Base-by-base conservation (phyloP, 164 flowering plant species). In the Magnolia officinalis region DNA sequence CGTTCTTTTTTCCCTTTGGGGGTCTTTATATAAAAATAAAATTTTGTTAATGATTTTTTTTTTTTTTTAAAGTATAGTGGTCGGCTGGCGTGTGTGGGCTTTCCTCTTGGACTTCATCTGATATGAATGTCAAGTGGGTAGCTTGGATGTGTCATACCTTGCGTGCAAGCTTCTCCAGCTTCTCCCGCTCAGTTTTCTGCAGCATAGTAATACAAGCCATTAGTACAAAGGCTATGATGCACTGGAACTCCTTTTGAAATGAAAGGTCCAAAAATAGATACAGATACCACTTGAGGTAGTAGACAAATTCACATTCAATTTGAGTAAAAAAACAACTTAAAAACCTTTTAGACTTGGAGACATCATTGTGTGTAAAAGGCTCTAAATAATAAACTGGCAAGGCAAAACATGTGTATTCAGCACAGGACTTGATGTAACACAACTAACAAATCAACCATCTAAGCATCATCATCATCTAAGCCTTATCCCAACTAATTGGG, bases 161-260 rank as follows among this genome's bases (percentile, higher is more conserved):
- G 74, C 90, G 96, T 31, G 98, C 95, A 73, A 94, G 89, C 87
- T 92, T 94, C 89, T 92, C 92, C 84, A 92, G 74, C 76, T 92
- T 94, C 87, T 94, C 95, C 77, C 87, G 87, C 82, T 91, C 97
- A 29, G 45, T 76, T 91, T 91, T 92, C 98, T 94, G 93, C 74
- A 85, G 8, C 63, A 72, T 1, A 72, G 50, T 2, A 78, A 72
- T 10, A 58, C 31, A 24, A 70, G 29, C 10, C 50, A 37, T 26
- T 19, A 37, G 24, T 37, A 63, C 31, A 59, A 72, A 55, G 61
- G 61, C 16, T 58, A 50, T 19, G 24, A 71, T 45, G 45, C 45
- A 37, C 6, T 37, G 45, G 45, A 37, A 37, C 6, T 37, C 45
- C 45, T 37, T 37, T 37, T 37, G 45, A 37, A 37, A 37, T 37